These are phyloP conservation scores for Cladorrhinum samala DNA, from an alignment of 495 filamentous ascomycete genomes.

Conservation along the genomic window DNA sequence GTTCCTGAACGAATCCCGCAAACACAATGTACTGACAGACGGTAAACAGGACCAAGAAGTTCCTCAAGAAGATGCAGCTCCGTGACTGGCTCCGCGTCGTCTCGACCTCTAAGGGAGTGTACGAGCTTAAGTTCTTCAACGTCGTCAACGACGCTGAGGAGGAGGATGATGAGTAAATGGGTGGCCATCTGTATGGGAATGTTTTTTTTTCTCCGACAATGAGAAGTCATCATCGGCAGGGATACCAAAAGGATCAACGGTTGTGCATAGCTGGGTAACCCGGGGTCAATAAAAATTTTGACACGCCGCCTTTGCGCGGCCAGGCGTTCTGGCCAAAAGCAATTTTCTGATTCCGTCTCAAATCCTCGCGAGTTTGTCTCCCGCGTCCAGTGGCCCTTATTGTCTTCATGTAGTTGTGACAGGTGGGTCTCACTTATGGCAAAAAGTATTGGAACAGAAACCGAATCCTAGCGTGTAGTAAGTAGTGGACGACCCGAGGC, in stretches of 20 bases:
- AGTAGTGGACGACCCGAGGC: no score
- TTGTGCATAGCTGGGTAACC: constrained; percentile 20
- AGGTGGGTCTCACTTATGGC: no score
- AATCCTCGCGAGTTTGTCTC: neutral
- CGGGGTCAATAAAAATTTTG: constrained; percentile 18
- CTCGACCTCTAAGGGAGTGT: constrained; percentile 91
- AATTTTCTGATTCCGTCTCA: neutral
- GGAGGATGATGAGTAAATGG: constrained; percentile 89
- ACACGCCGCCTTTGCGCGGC: constrained; percentile 17
- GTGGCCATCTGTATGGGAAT: constrained; percentile 12
- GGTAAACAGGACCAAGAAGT: constrained; percentile 88
- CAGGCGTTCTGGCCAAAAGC: constrained; percentile 16
- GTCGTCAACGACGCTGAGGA: constrained; percentile 95
- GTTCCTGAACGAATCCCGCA: neutral
- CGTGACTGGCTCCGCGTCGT: constrained; percentile 99
- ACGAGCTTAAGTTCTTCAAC: constrained; percentile 99
- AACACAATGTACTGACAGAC: neutral
- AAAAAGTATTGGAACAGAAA: no score
- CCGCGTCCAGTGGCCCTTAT: neutral
- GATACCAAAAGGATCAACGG: constrained; percentile 19
- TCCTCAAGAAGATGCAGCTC: constrained; percentile 99
- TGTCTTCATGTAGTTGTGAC: neutral
- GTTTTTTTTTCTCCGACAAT: no score
- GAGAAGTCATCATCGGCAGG: constrained; percentile 15
- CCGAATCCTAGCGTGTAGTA: no score